Base-by-base conservation (phyloP, 2,329 filamentous ascomycete genomes). In the Balansia obtecta region DNA sequence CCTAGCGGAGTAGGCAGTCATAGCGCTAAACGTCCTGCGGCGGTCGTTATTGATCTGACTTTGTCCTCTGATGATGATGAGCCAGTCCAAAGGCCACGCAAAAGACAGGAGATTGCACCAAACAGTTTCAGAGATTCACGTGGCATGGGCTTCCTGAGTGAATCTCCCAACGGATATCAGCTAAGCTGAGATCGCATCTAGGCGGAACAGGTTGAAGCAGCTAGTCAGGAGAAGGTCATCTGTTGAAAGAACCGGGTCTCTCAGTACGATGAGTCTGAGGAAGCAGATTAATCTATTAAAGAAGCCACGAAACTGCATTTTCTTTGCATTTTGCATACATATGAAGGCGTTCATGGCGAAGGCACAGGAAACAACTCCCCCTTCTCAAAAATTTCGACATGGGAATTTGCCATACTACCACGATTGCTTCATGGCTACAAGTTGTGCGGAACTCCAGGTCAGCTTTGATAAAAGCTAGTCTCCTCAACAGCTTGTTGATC, bases 41-140 rank as follows among this genome's bases (percentile, higher is more conserved):
- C 74, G 5, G 71, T 76, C 43, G 72, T 82, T 2, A 81, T 82
- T 53, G 79, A 82, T 56, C 63, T 83, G 54, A 82, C 79, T 1
- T 61, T 78, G 7, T 78, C 74, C 45, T 69, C 71, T 48, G 77
- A 78, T 52, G 75, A 79, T 43, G 76, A 79, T 49, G 69, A 71
- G 45, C 66, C 70, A 4, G 60, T 67, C 2, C 66, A 68, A 33
- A 72, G 71, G 9, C 66, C 73, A 1, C 53, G 65, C 5, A 80
- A 81, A 63, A 69, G 76, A 46, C 71, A 73, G 53, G 65, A 59
- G 39, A 65, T 59, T 5, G 49, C 56, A 11, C 50, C 56, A 10
- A 63, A 63, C 39, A 60, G 58, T 2, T 56, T 56, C 15, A 52
- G 55, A 30, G 58, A 51, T 16, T 41, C 51, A 5, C 33, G 30